Evolutionary conservation across 1,284 basidiomycete species (phyloP).

Genomic region (Rhodotorula sp.): DNA sequence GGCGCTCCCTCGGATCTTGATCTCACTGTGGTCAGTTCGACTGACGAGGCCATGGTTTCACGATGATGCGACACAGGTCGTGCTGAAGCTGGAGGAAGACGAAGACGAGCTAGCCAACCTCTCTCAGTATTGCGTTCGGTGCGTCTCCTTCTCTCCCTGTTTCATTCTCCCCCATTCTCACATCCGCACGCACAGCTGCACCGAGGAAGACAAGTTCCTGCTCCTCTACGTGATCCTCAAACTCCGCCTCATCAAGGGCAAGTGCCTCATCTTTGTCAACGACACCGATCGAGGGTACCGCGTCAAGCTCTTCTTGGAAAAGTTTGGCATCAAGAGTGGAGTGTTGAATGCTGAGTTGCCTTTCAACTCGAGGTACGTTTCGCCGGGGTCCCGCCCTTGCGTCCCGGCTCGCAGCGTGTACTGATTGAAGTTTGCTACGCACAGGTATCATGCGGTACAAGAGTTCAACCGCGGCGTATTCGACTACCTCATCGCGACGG

Average conservation of each 20-base stretch:
- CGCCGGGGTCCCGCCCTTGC: neutral
- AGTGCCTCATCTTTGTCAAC: slow-evolving; percentile 97
- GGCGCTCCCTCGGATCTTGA: slow-evolving; percentile 17
- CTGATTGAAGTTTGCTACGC: neutral
- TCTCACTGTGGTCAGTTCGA: too few relatives aligned
- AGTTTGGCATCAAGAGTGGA: slow-evolving; percentile 94
- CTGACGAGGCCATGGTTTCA: too few relatives aligned
- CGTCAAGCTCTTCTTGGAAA: slow-evolving; percentile 93
- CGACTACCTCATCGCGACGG: slow-evolving; percentile 97
- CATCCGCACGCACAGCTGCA: slow-evolving; percentile 58
- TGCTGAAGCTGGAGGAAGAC: slow-evolving; percentile 79
- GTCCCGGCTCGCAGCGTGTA: neutral
- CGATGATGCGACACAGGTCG: slow-evolving; percentile 58
- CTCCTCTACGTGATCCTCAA: slow-evolving; percentile 92
- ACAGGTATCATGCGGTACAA: slow-evolving; percentile 91
- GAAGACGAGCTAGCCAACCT: slow-evolving; percentile 74
- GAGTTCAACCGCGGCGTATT: slow-evolving; percentile 99
- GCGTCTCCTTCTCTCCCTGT: slow-evolving; percentile 27
- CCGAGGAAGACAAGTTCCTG: slow-evolving; percentile 94
- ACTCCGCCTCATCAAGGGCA: slow-evolving; percentile 89
- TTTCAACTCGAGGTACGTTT: slow-evolving; percentile 73
- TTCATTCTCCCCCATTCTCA: neutral
- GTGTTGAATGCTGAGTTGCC: slow-evolving; percentile 96
- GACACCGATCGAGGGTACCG: slow-evolving; percentile 92
- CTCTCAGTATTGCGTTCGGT: slow-evolving; percentile 83